Base-by-base conservation (phyloP, 2,329 filamentous ascomycete genomes). In the Fusarium oligoseptatum region DNA sequence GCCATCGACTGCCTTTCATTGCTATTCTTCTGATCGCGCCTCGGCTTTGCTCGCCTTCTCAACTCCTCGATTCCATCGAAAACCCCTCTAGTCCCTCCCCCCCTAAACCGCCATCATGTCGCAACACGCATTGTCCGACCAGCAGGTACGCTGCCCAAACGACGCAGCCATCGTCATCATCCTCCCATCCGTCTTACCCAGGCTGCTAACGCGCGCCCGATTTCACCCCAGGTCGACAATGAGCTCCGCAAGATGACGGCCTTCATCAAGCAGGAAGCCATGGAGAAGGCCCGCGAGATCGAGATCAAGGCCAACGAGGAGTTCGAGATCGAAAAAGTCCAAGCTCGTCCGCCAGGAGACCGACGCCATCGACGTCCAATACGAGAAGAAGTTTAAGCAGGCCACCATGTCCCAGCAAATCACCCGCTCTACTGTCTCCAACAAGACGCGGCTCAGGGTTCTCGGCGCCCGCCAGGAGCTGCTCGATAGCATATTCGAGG, bases 171-270 rank as follows among this genome's bases (percentile, higher is more conserved):
- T 76, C 73, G 70, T 72, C 68, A 66, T 72, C 70, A 61, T 67
- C 60, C 55, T 61, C 63, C 60, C 58, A 50, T 52, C 43, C 56
- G 57, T 76, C 67, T 68, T 48, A 32, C 48, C 45, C 48, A 64
- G 32, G 41, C 62, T 64, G 71, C 74, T 77, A 71, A 77, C 71
- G 36, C 58, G 41, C 65, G 58, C 63, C 56, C 64, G 39, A 63
- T n/a, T n/a, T n/a, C 50, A 27, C 52, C 29, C 34, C 24, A 98
- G 95, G 97, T 99, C 90, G 92, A 94, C 87, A 92, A 94, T 87
- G 97, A 99, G 92, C 94, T 99, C 86, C 95, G 94, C 90, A 99
- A 99, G 91, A 99, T 99, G 97, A 98, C 97, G 70, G 96, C 95
- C 83, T 99, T 99, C 91, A 99, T 99, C 92, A 94, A 95, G 85